Conservation (phyloP, 2,329 filamentous ascomycete species). For the Salinomyces thailandicus region DNA sequence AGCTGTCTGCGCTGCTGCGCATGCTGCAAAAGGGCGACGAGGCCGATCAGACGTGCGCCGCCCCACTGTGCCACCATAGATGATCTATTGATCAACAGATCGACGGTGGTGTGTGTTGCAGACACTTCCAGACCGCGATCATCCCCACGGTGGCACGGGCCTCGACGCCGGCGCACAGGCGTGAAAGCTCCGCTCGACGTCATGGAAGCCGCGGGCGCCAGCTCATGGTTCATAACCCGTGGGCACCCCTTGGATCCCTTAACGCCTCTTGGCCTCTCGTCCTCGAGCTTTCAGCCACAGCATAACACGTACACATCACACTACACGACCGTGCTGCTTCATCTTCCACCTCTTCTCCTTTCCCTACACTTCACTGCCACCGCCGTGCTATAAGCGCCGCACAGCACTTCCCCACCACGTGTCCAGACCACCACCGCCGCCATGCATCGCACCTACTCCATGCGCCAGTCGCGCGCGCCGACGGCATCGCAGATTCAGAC, state of each 20-base stretch:
- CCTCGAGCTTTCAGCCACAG: background rate
- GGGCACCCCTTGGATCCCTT: background rate
- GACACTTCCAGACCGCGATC: background rate
- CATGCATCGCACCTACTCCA: conserved; percentile 98
- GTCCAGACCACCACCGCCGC: conserved; percentile 14
- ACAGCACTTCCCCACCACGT: background rate
- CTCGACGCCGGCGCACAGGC: background rate
- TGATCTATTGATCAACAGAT: too few relatives aligned
- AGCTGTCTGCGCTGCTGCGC: background rate
- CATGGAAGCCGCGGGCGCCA: background rate
- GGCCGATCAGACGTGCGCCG: too few relatives aligned
- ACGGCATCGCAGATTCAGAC: conserved; percentile 88
- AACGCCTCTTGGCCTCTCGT: too few relatives aligned
- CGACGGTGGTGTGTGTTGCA: background rate
- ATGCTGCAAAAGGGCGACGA: background rate
- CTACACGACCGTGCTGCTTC: background rate
- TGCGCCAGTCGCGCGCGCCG: conserved; percentile 93
- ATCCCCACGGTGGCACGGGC: background rate
- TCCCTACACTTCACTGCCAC: background rate
- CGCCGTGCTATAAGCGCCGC: too few relatives aligned
- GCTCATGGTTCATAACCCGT: background rate
- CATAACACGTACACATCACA: too few relatives aligned
- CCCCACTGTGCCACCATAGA: too few relatives aligned
- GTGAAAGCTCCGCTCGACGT: too few relatives aligned
- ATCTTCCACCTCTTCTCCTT: background rate